Base-by-base conservation (phyloP, 1,284 basidiomycete species). In the Cutaneotrichosporon sp. region DNA sequence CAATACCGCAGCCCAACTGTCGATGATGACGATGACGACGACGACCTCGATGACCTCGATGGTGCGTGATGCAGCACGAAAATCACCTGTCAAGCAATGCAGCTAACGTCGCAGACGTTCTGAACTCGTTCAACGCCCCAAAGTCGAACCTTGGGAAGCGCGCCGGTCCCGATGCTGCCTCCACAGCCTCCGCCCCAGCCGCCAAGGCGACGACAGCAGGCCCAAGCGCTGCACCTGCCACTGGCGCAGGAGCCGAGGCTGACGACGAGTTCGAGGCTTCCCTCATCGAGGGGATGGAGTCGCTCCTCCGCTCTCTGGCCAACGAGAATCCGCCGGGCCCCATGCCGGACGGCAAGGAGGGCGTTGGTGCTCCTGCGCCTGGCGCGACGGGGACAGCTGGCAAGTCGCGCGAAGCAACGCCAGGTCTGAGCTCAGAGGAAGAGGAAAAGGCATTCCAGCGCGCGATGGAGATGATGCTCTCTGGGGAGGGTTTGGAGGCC, bases 271-370 rank as follows among this genome's bases (percentile, higher is more conserved):
- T 91, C 65, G 82, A 86, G 37, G 78, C 80, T 35, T 84, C 88
- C 66, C 79, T 96, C 39, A 83, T 85, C 6, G 79, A 81, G 65
- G 86, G 83, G 27, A 94, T 97, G 90, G 88, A 90, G 68, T 78
- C 77, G n/a, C 79, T 96, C 41, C 83, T 96, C 78, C 79, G 80
- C 19, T 85, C 84, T 64, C 78, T 94, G 9, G 75, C 65, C 16
- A 76, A 72, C 11, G 73, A 71, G 5, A 75, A 74, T 27, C 69
- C 74, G 17, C 64, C 46, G n/a, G 67, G 63, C 25, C 64, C 65
- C 7, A 70, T 70, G 66, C 52, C 61, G 1, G 67, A 58, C 44
- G 14, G 17, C 29, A 29, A 19, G 6, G 17, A 14, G 19, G 42
- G 3, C 16, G 42, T n/a, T n/a, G n/a, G n/a, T n/a, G n/a, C n/a